Evolutionary conservation across 2,329 filamentous ascomycete species (phyloP).

Genomic region (Aplosporella prunicola): DNA sequence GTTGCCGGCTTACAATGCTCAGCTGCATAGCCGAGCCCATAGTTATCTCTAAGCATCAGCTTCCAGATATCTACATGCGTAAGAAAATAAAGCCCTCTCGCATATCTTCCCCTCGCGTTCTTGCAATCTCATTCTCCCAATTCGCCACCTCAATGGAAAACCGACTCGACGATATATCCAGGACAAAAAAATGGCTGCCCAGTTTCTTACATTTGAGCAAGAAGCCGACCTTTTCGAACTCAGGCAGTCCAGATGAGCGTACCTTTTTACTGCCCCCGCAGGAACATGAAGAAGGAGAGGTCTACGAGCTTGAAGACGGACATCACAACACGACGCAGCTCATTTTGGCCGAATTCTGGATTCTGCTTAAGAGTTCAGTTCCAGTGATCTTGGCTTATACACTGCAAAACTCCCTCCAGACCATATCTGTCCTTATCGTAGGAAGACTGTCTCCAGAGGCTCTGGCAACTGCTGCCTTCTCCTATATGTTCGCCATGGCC

Average conservation of each 20-base stretch:
- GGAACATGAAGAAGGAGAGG: constrained; percentile 31
- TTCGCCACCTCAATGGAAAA: constrained; percentile 7
- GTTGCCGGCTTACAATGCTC: no score
- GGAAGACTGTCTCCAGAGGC: constrained; percentile 71
- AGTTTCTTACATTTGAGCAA: constrained; percentile 15
- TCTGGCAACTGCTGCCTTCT: constrained; percentile 72
- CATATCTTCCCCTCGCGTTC: neutral
- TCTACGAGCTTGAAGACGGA: constrained; percentile 29
- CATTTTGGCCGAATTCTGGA: constrained; percentile 51
- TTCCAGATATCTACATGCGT: neutral
- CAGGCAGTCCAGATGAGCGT: constrained; percentile 25
- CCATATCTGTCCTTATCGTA: constrained; percentile 69
- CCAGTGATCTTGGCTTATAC: constrained; percentile 79
- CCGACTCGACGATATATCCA: constrained; percentile 10
- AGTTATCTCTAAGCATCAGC: no score
- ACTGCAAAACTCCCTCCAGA: constrained; percentile 78
- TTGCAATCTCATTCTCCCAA: neutral
- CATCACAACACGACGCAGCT: constrained; percentile 26
- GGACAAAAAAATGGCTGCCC: constrained; percentile 22
- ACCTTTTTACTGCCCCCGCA: constrained; percentile 35
- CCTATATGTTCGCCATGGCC: constrained; percentile 89
- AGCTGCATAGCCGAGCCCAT: no score
- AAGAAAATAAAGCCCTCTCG: neutral
- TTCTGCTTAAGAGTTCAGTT: constrained; percentile 58
- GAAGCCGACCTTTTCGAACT: constrained; percentile 12